Evolutionary conservation across 306 rosid genomes (phyloP).

Genomic region (Medicago lupulina): DNA sequence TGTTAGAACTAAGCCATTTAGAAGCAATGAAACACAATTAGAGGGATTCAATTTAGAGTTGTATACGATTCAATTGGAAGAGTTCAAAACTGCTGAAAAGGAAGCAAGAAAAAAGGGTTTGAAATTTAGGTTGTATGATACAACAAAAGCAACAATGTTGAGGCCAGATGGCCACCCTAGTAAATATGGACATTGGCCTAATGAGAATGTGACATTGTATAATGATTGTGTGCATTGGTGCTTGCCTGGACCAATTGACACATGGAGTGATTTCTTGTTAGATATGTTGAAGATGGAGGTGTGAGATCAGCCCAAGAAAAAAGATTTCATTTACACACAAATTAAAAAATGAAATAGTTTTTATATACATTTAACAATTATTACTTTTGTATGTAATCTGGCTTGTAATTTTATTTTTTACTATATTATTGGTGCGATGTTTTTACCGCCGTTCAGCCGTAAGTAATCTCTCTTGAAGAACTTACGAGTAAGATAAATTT

Average conservation of each 20-base stretch:
- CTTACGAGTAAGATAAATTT: too few relatives aligned
- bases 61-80: conserved; percentile 83
- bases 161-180: conserved; percentile 99
- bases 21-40: conserved; percentile 64
- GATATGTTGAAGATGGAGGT: conserved; percentile 84
- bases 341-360: conserved; percentile 32
- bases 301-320: conserved; percentile 67
- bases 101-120: conserved; percentile 63
- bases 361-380: background rate
- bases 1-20: conserved; percentile 69
- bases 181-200: conserved; percentile 81
- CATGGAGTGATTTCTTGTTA: conserved; percentile 77
- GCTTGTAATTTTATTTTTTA: background rate
- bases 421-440: too few relatives aligned
- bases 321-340: conserved; percentile 47
- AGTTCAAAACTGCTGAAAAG: conserved; percentile 65
- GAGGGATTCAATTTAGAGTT: conserved; percentile 68
- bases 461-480: too few relatives aligned
- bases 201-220: conserved; percentile 68
- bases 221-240: conserved; percentile 98
- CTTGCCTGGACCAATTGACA: conserved; percentile 85
- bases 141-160: conserved; percentile 63
- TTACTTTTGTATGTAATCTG: background rate
- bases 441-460: too few relatives aligned
- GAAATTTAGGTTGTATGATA: conserved; percentile 70